Evolutionary conservation across 179 eudicot genomes (phyloP), one percentile per base, ranked within the genome.

Genomic region (Spergularia azorica): DNA sequence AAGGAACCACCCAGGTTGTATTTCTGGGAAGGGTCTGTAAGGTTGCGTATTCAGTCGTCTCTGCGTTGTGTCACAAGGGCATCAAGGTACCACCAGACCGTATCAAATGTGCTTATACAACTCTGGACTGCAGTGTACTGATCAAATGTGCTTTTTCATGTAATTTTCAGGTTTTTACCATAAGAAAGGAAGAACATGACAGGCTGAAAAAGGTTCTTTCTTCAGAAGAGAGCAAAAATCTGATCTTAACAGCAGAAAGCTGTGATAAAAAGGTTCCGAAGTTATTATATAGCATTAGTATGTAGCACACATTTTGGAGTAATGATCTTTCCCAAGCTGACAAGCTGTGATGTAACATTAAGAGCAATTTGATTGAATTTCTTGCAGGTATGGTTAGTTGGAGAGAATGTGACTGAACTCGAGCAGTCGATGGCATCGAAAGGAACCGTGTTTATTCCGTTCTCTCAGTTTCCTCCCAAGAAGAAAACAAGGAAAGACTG

Each of bases 301-400:
- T 26, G 32, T 70, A 21, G 26, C 20, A 13, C 13, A 14, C 66
- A 62, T 4, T 63, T 11, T 13, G 2, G 11, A 11, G 58, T 55
- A 15, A 63, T 41, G 36, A 17, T 48, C 10, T 46, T 17, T 8
- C 20, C 36, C 20, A 9, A 26, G 32, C 32, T 26, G 32, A 26
- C 32, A 0, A 16, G 17, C 17, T 17, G 12, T 50, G 21, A 18
- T 3, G 17, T 43, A 16, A 66, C n/a, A 16, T 3, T n/a, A 12
- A 59, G 16, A 52, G 15, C 3, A 54, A 13, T 70, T 26, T 51
- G 43, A 11, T 26, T 26, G 1, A 26, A 26, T 26, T 32, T 7
- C 38, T 18, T 59, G 36, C 66, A 93, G 98, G 70, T 82, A 54
- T 93, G 97, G 98, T 65, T 93, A 69, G 97, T 91, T 15, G 98